These are phyloP conservation scores for Ceratobasidium sp. DNA, from an alignment of 1,284 basidiomycete genomes.

Conservation along the genomic window DNA sequence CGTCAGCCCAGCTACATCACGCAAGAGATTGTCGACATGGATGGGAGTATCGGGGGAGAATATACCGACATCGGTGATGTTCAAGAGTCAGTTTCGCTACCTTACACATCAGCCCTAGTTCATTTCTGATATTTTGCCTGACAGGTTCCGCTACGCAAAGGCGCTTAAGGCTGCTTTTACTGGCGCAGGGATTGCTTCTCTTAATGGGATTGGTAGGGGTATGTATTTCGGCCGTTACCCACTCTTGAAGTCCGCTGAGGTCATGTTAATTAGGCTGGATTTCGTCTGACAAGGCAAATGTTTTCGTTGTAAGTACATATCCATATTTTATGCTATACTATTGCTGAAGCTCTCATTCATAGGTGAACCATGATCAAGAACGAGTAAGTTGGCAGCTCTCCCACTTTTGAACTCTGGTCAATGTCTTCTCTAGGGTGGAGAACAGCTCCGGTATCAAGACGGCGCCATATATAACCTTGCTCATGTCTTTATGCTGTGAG, in stretches of 20 bases:
- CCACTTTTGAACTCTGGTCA: slow-evolving; percentile 57
- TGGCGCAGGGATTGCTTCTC: slow-evolving; percentile 65
- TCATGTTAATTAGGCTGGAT: slow-evolving; percentile 67
- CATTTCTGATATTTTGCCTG: neutral
- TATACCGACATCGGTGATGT: slow-evolving; percentile 66
- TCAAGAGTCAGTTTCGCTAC: slow-evolving; percentile 66
- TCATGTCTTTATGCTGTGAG: slow-evolving; percentile 71
- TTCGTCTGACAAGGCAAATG: slow-evolving; percentile 68
- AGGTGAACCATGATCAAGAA: slow-evolving; percentile 77
- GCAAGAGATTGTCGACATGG: slow-evolving; percentile 23
- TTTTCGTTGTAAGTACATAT: slow-evolving; percentile 65
- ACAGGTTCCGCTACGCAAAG: slow-evolving; percentile 74
- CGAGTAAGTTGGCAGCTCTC: slow-evolving; percentile 60
- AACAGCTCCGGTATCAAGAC: slow-evolving; percentile 71
- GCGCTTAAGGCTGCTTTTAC: slow-evolving; percentile 68
- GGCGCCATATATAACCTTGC: slow-evolving; percentile 74
- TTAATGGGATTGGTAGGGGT: slow-evolving; percentile 72
- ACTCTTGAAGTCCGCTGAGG: neutral
- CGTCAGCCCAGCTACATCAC: slow-evolving; percentile 58
- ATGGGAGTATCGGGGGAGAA: slow-evolving; percentile 21
- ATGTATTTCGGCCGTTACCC: slow-evolving; percentile 22
- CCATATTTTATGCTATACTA: neutral
- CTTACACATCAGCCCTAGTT: neutral
- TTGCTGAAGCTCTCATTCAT: neutral
- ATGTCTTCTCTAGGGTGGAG: slow-evolving; percentile 54